Evolutionary conservation across 169 alveolate genomes (phyloP), one percentile per base, ranked within the genome.

Genomic region (Cryptosporidium canis): DNA sequence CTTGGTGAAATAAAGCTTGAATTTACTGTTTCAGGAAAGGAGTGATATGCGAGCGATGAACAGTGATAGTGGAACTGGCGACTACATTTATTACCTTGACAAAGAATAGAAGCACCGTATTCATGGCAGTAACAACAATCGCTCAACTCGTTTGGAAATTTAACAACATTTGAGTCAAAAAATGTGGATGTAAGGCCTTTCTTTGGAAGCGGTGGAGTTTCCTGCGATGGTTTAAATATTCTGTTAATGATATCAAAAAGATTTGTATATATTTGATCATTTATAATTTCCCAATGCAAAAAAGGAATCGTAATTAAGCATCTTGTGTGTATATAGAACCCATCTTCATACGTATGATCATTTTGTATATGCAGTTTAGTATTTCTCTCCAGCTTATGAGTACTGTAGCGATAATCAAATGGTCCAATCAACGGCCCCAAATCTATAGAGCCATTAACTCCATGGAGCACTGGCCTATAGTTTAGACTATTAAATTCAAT

Each of bases 351-450:
- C 14, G 31, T 9, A 29, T 29, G 21, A 55, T 37, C 39, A 24
- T 61, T 39, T 37, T 39, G 27, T 41, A 3, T 14, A 16, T 29
- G 45, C 11, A 5, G 24, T 18, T 37, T 53, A 4, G 39, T 37
- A 51, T 18, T 68, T 45, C 58, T 48, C 14, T 41, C 66, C 21
- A 64, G 71, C 39, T 48, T 77, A 16, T 58, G 51, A 27, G 70
- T 61, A 41, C 72, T 66, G 12, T 27, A 37, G 14, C 41, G 31
- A 61, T 77, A 77, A 63, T 77, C 58, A 58, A 77, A 77, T 4
- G 87, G 87, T 12, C 87, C 87, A 14, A 77, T 58, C 41, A 77
- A 35, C n/a, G 87, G 72, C 11, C 87, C 87, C n/a, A 77, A 16
- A 35, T 77, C 87, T 14, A 77, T 77, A 18, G 87, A 77, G 3